Evolutionary conservation across 441 rosid species (phyloP).

Genomic region (Iberis amara): DNA sequence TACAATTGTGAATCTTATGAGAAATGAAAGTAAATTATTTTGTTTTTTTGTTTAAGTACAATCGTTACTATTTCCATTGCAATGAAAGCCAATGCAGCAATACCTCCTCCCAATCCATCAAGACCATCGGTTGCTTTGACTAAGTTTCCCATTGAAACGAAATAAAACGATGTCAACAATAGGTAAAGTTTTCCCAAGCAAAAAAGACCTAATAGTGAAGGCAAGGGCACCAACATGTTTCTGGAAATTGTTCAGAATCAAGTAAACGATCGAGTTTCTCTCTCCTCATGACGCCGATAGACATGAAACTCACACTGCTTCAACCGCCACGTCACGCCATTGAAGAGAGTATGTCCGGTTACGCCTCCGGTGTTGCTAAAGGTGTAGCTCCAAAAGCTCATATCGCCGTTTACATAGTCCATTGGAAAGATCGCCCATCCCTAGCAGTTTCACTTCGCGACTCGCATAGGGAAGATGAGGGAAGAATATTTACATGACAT

Average conservation of each 20-base stretch:
- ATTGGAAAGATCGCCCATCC: constrained; percentile 17
- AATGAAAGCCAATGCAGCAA: constrained; percentile 72
- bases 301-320: background rate
- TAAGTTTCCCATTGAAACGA: constrained; percentile 81
- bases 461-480: too few species aligned
- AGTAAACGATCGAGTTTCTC: background rate
- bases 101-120: constrained; percentile 85
- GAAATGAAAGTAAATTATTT: background rate
- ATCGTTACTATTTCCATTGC: constrained; percentile 58
- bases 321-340: background rate
- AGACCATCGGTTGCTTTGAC: constrained; percentile 68
- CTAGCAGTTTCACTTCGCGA: too few species aligned
- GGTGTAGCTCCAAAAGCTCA: constrained; percentile 8
- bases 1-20: too few species aligned
- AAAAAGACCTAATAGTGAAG: constrained; percentile 73
- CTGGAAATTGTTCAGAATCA: constrained; percentile 33
- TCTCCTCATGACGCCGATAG: background rate
- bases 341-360: constrained; percentile 5
- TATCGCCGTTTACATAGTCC: constrained; percentile 1
- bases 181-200: constrained; percentile 64
- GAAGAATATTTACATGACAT: too few species aligned
- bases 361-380: constrained; percentile 13
- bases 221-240: constrained; percentile 78
- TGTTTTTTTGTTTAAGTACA: background rate
- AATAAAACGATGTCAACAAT: constrained; percentile 63